Evolutionary conservation across 495 filamentous ascomycete species (phyloP).

Genomic region (Filosporella fistucella): DNA sequence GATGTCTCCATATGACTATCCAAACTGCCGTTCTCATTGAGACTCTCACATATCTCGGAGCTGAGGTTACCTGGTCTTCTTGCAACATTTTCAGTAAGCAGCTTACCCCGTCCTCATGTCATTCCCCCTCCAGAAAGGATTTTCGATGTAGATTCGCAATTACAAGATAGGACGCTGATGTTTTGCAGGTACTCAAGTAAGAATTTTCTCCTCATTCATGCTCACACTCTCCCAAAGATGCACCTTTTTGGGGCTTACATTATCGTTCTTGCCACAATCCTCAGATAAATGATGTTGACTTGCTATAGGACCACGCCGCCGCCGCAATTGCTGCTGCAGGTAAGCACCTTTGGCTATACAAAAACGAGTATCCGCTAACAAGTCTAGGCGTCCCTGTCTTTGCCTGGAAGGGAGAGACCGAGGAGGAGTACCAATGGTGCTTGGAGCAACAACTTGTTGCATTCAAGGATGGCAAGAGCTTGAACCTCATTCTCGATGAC

Average conservation of each 20-base stretch:
- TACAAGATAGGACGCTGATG: no score
- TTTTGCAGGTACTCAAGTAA: no score
- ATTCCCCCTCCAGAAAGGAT: no score
- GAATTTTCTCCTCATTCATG: no score
- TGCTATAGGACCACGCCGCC: constrained; percentile 95
- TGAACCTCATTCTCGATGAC: constrained; percentile 98
- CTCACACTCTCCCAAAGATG: no score
- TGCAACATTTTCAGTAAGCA: constrained; percentile 93
- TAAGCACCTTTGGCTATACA: neutral
- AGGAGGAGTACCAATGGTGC: constrained; percentile 99
- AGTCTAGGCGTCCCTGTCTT: constrained; percentile 77
- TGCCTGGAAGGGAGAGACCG: constrained; percentile 99
- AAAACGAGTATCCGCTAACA: neutral
- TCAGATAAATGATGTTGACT: no score
- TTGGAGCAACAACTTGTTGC: constrained; percentile 94
- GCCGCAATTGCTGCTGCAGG: constrained; percentile 89
- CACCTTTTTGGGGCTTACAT: no score
- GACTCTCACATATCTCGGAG: constrained; percentile 88
- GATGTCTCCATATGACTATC: constrained; percentile 99
- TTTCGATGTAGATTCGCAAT: no score
- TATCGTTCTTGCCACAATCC: no score
- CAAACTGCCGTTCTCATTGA: constrained; percentile 99
- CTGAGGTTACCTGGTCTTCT: constrained; percentile 94
- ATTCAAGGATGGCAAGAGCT: constrained; percentile 93
- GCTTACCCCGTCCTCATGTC: no score